Evolutionary conservation across 768 basidiomycete species (phyloP).

Genomic region (Psilocybe tampanensis): DNA sequence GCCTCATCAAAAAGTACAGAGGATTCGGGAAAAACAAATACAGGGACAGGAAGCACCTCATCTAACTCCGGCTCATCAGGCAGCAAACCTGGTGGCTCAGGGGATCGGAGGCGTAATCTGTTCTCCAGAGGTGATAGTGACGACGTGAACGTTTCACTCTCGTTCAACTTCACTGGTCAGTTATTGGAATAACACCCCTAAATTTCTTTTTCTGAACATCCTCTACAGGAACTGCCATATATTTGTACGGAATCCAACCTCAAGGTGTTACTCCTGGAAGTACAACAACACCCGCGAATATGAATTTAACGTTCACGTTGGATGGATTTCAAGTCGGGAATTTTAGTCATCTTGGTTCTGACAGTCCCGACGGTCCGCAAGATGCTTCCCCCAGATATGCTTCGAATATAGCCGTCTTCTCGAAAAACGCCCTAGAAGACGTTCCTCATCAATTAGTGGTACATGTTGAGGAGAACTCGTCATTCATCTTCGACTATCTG

Average conservation of each 20-base stretch:
- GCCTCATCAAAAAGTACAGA: not conserved
- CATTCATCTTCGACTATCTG: slow-evolving; percentile 52
- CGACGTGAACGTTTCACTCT: slow-evolving; percentile 35
- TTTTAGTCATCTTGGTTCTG: slow-evolving; percentile 32
- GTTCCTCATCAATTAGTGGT: slow-evolving; percentile 45
- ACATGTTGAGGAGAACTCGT: slow-evolving; percentile 44
- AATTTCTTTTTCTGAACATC: not conserved
- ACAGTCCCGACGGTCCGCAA: not conserved
- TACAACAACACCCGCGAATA: slow-evolving; percentile 35
- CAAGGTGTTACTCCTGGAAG: slow-evolving; percentile 15
- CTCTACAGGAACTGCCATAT: slow-evolving; percentile 48
- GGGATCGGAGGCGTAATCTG: slow-evolving; percentile 2
- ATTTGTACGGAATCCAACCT: slow-evolving; percentile 45
- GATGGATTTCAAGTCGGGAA: slow-evolving; percentile 34
- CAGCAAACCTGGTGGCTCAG: not conserved
- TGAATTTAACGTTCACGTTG: slow-evolving; percentile 47
- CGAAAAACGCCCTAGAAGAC: slow-evolving; percentile 33
- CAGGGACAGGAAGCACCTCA: slow-evolving; percentile 1
- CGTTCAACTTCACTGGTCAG: slow-evolving; percentile 51
- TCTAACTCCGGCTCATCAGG: slow-evolving; percentile 7
- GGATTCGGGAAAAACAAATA: too few relatives aligned
- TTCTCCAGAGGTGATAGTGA: slow-evolving; percentile 27
- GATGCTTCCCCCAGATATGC: slow-evolving; percentile 26
- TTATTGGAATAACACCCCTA: too few relatives aligned
- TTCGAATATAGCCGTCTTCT: slow-evolving; percentile 39